Evolutionary conservation across 2,329 filamentous ascomycete genomes (phyloP), one percentile per base, ranked within the genome.

Genomic region (Aspergillus piperis): DNA sequence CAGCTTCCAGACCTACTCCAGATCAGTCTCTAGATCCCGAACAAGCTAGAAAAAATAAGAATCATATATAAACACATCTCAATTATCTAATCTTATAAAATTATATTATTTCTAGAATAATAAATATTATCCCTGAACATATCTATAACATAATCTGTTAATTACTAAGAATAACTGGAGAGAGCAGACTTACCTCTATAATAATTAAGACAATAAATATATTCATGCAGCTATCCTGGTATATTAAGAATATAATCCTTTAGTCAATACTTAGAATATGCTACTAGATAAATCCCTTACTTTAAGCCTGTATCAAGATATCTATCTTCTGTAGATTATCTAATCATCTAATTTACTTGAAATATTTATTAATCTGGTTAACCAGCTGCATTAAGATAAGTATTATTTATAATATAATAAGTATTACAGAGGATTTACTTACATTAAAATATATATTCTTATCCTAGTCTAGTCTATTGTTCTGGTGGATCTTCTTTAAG

Each of bases 301-400:
- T 49, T 39, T 57, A 30, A 30, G 25, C 25, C 54, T 44, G 21
- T 19, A 50, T 57, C 17, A 57, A 25, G 54, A 44, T 19, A 57
- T 57, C 54, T 38, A 19, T 39, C 32, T 57, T 57, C 42, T 57
- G 41, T 38, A 44, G 50, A 50, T 57, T 44, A 50, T 38, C 15
- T 36, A 57, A 44, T 57, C 42, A 30, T 57, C 42, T 30, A 38
- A 57, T 57, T 11, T 49, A 21, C 42, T 57, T 27, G 15, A 57
- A 13, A 39, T 36, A 23, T 57, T 57, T 50, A 30, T 41, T 30
- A 57, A 57, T 27, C 10, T 57, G 32, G 41, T 57, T 57, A 44
- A 57, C 42, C 41, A 57, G 42, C 54, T 50, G 25, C 25, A 57
- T 30, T 38, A 57, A 30, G 39, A 19, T 57, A 57, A 57, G 42